A percentile compares a stretch with the other conserved stretches of the same genome.
These are phyloP conservation scores for Dactylellina haptotyla DNA, from an alignment of 2,329 filamentous ascomycete genomes.

Conservation along the genomic window DNA sequence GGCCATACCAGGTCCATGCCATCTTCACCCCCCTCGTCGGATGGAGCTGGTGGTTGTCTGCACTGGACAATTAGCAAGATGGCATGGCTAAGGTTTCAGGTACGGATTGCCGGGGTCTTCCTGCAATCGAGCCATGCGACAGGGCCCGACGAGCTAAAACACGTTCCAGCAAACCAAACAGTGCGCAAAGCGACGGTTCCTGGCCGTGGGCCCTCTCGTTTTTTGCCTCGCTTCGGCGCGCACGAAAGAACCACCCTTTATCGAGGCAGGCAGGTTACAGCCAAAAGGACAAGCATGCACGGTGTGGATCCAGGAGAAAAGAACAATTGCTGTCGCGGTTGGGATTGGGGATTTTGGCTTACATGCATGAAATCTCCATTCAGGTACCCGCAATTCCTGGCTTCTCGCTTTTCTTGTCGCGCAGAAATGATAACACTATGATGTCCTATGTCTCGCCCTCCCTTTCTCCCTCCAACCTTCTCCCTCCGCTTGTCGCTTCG, in stretches of 20 bases:
- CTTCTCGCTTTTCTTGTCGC: too few species aligned
- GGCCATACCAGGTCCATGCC: constrained; percentile 9
- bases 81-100: constrained; percentile 50
- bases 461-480: background rate
- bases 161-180: constrained; percentile 16
- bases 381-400: constrained; percentile 16
- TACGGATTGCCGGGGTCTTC: constrained; percentile 48
- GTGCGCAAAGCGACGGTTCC: constrained; percentile 35
- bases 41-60: background rate
- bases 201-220: constrained; percentile 21
- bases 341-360: background rate
- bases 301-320: background rate
- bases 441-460: background rate
- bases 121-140: constrained; percentile 47
- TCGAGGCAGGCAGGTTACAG: constrained; percentile 32
- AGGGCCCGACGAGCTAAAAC: constrained; percentile 10
- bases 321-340: background rate
- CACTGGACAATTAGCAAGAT: background rate
- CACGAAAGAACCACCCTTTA: too few species aligned
- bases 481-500: background rate
- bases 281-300: background rate
- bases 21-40: too few species aligned
- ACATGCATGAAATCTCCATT: constrained; percentile 15
- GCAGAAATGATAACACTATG: too few species aligned
- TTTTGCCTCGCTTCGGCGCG: constrained; percentile 48